These are phyloP conservation scores for Torrubiellomyces zombiae DNA, from an alignment of 2,329 filamentous ascomycete species.

Conservation along the genomic window DNA sequence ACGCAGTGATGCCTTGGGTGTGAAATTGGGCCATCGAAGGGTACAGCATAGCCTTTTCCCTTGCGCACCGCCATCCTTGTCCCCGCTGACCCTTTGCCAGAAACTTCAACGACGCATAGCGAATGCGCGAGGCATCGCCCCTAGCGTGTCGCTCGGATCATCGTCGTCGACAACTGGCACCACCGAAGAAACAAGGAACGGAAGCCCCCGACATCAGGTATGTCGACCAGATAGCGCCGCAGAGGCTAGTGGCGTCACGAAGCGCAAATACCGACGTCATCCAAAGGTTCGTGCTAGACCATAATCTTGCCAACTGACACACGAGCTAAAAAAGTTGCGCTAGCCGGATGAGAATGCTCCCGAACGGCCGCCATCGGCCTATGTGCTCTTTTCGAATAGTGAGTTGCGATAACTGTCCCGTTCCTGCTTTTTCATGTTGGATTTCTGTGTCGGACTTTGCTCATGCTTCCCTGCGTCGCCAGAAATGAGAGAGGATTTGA, in stretches of 20 bases:
- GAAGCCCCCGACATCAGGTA: constrained; percentile 33
- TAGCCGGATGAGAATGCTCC: constrained; percentile 66
- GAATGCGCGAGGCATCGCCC: constrained; percentile 48
- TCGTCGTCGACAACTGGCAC: constrained; percentile 30
- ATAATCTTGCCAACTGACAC: not conserved
- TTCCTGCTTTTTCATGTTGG: not conserved
- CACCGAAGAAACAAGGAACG: constrained; percentile 38
- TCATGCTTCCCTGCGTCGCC: no score
- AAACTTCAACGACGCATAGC: constrained; percentile 75
- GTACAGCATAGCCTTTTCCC: constrained; percentile 27
- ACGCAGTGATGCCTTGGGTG: constrained; percentile 49
- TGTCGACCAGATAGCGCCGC: constrained; percentile 28
- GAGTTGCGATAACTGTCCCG: constrained; percentile 17
- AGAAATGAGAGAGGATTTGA: constrained; percentile 66
- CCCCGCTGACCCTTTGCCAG: constrained; percentile 22
- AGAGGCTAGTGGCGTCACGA: constrained; percentile 29
- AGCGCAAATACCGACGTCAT: constrained; percentile 63
- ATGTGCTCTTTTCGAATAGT: constrained; percentile 78
- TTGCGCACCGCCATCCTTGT: constrained; percentile 5
- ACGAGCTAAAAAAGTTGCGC: not conserved
- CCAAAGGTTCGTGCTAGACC: constrained; percentile 40
- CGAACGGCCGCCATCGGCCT: constrained; percentile 64
- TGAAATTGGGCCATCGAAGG: constrained; percentile 67
- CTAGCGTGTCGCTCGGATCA: constrained; percentile 32
- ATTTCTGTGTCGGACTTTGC: no score